Evolutionary conservation across 805 yeast genomes (phyloP).

Genomic region (Wickerhamomyces subpelliculosus): DNA sequence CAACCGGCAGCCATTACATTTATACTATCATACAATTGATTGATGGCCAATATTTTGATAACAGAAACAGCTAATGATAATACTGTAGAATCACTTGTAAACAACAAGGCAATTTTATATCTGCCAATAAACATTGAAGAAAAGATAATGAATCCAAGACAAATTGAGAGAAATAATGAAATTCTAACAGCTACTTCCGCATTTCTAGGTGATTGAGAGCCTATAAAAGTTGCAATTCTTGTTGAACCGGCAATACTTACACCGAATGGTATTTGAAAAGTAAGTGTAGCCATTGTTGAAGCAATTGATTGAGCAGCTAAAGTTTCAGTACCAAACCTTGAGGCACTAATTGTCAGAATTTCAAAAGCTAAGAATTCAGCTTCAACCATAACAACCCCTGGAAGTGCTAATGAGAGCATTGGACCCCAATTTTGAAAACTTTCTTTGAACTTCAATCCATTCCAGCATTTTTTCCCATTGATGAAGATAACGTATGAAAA

Average conservation of each 20-base stretch:
- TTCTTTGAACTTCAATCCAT: conserved; percentile 43
- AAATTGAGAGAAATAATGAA: conserved; percentile 38
- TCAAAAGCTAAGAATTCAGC: conserved; percentile 75
- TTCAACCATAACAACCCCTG: conserved; percentile 70
- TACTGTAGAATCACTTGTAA: conserved; percentile 58
- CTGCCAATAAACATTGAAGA: conserved; percentile 39
- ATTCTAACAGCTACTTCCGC: conserved; percentile 36
- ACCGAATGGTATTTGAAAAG: conserved; percentile 71
- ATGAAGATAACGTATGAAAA: conserved; percentile 28
- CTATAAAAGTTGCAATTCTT: conserved; percentile 65
- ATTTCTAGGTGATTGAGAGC: conserved; percentile 42
- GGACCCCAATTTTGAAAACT: conserved; percentile 53
- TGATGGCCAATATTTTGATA: conserved; percentile 58
- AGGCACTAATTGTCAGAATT: conserved; percentile 59
- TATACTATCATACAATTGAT: conserved; percentile 66
- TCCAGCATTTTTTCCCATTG: conserved; percentile 70
- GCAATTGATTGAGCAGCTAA: conserved; percentile 48
- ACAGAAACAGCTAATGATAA: conserved; percentile 41
- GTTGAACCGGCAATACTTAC: conserved; percentile 66
- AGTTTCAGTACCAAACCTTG: conserved; percentile 39
- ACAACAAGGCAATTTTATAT: conserved; percentile 44
- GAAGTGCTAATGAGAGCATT: conserved; percentile 54
- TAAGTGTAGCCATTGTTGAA: conserved; percentile 48
- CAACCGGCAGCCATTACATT: conserved; percentile 69
- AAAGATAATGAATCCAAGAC: conserved; percentile 47